phyloP scores from a whole-genome alignment of 257 asterid species.

The Echium plantagineum region DNA sequence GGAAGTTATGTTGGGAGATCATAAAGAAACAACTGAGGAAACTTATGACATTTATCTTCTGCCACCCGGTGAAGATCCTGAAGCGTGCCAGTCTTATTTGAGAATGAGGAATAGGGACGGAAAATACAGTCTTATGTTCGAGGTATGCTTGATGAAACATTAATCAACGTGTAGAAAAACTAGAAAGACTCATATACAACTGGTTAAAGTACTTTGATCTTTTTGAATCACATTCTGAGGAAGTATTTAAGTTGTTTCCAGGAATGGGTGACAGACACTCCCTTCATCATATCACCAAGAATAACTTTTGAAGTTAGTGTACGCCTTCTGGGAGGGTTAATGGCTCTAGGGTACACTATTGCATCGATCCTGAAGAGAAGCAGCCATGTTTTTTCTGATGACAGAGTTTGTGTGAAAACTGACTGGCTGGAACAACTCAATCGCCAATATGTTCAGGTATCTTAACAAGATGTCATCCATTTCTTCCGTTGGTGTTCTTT shows the following conservation, averaged over 20 bases:
- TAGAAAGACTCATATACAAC: not conserved
- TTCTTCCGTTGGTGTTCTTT: not conserved
- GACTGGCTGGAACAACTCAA: constrained; percentile 99
- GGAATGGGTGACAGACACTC: constrained; percentile 98
- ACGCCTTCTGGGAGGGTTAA: constrained; percentile 97
- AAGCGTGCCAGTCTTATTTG: constrained; percentile 95
- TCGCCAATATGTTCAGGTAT: constrained; percentile 87
- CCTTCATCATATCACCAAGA: constrained; percentile 95
- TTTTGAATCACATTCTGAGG: constrained; percentile 10
- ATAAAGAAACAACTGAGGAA: constrained; percentile 66
- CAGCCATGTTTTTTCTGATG: constrained; percentile 71
- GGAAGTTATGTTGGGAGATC: constrained; percentile 54
- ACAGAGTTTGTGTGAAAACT: constrained; percentile 67
- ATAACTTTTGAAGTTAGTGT: constrained; percentile 97
- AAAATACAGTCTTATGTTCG: constrained; percentile 97
- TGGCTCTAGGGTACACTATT: constrained; percentile 95
- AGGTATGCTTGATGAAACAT: constrained; percentile 39
- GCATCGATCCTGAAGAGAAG: constrained; percentile 96
- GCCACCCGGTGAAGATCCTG: constrained; percentile 99
- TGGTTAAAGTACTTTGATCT: constrained; percentile 1
- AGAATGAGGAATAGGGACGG: constrained; percentile 99
- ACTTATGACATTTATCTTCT: constrained; percentile 95
- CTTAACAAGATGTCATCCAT: not conserved
- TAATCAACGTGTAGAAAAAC: not conserved
- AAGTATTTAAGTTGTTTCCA: constrained; percentile 26